phyloP scores from a whole-genome alignment of 495 filamentous ascomycete genomes.

The Jackrogersella minutella region DNA sequence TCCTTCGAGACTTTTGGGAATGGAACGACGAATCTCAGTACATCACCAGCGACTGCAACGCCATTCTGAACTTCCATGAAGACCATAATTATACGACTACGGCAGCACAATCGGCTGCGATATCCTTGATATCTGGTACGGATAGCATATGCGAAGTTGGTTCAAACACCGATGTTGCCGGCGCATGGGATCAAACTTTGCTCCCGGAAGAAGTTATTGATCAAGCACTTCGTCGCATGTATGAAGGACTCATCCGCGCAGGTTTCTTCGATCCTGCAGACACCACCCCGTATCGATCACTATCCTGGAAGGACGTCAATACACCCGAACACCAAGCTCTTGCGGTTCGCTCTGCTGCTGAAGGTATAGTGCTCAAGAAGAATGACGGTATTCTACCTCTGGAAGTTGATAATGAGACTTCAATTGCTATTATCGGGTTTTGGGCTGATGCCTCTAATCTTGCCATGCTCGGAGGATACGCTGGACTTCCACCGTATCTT shows the following conservation, averaged over 20 bases:
- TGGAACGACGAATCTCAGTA: slow-evolving; percentile 54
- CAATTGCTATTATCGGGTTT: slow-evolving; percentile 53
- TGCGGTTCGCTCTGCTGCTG: slow-evolving; percentile 46
- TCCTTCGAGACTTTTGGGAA: slow-evolving; percentile 58
- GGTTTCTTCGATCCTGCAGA: slow-evolving; percentile 49
- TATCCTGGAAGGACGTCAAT: slow-evolving; percentile 45
- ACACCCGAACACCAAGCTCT: slow-evolving; percentile 41
- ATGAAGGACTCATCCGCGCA: slow-evolving; percentile 47
- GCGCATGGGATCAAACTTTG: slow-evolving; percentile 44
- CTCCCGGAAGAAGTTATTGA: slow-evolving; percentile 46
- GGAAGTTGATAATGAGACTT: slow-evolving; percentile 32
- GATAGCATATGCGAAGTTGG: slow-evolving; percentile 49
- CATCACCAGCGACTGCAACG: slow-evolving; percentile 56
- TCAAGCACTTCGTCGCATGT: slow-evolving; percentile 46
- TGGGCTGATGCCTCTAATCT: slow-evolving; percentile 46
- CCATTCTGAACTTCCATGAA: slow-evolving; percentile 49
- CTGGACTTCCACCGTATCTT: slow-evolving; percentile 48
- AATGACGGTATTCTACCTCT: slow-evolving; percentile 50
- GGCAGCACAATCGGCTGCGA: slow-evolving; percentile 46
- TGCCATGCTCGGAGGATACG: slow-evolving; percentile 53
- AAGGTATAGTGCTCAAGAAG: slow-evolving; percentile 51
- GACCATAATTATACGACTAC: slow-evolving; percentile 50
- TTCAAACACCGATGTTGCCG: slow-evolving; percentile 42
- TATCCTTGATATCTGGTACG: slow-evolving; percentile 47
- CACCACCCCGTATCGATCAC: slow-evolving; percentile 39